Evolutionary conservation across 2,329 filamentous ascomycete genomes (phyloP).

Genomic region (Paracamarosporium sp.): DNA sequence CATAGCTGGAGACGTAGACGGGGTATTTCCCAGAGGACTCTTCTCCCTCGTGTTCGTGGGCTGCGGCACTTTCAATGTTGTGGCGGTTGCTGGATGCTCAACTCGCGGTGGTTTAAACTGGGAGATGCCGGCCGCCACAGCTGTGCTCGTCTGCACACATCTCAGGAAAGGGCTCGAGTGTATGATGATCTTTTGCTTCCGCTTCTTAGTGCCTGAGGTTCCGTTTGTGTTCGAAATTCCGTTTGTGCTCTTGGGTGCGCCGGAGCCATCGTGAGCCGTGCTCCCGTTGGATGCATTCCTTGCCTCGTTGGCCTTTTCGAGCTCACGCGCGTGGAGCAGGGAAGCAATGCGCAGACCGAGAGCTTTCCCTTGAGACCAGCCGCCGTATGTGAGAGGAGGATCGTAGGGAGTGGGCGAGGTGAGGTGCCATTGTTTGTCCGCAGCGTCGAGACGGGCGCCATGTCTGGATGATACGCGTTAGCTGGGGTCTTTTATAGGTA

Average conservation of each 20-base stretch:
- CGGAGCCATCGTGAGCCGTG: slow-evolving; percentile 28
- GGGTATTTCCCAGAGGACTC: slow-evolving; percentile 24
- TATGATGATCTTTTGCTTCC: slow-evolving; percentile 79
- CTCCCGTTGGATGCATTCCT: slow-evolving; percentile 24
- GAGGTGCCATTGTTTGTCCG: slow-evolving; percentile 94
- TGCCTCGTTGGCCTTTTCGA: slow-evolving; percentile 49
- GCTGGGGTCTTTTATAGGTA: slow-evolving; percentile 13
- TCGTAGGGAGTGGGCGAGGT: slow-evolving; percentile 94
- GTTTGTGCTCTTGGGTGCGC: slow-evolving; percentile 13
- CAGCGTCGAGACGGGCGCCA: slow-evolving; percentile 90
- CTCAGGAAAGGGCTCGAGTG: slow-evolving; percentile 94
- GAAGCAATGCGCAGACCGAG: slow-evolving; percentile 84
- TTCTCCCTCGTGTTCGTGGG: slow-evolving; percentile 23
- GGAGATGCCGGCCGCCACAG: slow-evolving; percentile 83
- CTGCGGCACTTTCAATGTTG: slow-evolving; percentile 26
- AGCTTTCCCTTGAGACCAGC: slow-evolving; percentile 85
- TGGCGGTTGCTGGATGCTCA: slow-evolving; percentile 21
- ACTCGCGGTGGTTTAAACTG: slow-evolving; percentile 58
- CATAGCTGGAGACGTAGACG: slow-evolving; percentile 23
- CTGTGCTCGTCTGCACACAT: slow-evolving; percentile 91
- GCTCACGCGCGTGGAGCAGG: slow-evolving; percentile 64
- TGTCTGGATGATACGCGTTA: slow-evolving; percentile 63
- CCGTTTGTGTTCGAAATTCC: slow-evolving; percentile 5
- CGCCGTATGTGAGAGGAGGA: slow-evolving; percentile 90
- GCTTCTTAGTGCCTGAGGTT: slow-evolving; percentile 56